Evolutionary conservation across 2,329 filamentous ascomycete genomes (phyloP), one percentile per base, ranked within the genome.

Genomic region (Colletotrichum sp.): DNA sequence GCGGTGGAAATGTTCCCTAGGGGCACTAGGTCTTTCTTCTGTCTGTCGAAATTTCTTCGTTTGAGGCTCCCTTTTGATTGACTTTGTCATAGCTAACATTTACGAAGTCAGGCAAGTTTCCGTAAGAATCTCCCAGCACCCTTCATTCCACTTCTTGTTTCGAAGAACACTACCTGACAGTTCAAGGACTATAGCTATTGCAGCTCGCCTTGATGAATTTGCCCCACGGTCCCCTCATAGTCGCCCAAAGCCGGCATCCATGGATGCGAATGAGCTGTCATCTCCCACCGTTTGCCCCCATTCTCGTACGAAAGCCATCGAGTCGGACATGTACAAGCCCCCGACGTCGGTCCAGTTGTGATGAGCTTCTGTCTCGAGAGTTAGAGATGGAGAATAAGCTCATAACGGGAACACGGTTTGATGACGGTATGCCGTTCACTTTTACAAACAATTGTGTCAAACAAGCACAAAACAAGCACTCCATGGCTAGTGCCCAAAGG

Each of bases 61-160:
- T 18, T 5, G 36, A 18, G 36, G 5, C 0, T 8, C 39, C 36
- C 18, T n/a, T n/a, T 43, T 9, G 8, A 10, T 5, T 1, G 1
- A 43, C 8, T 10, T 10, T 43, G 2, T n/a, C 16, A 18, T 6
- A 43, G 39, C 39, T 43, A n/a, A 43, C 5, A 43, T 43, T 5
- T 6, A 43, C 39, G 18, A 5, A 39, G 15, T 4, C 7, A 18
- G 15, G 15, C 36, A 39, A 39, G 7, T 8, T 15, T 8, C 16
- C 34, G 34, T 16, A 6, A 36, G 16, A 8, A 8, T 5, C 15
- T 16, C 34, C 34, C 3, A 36, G 1, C 34, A 8, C 16, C 5
- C 36, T 43, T 43, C 8, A 10, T 18, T 18, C 0, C 18, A 16
- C 16, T 5, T 5, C 36, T 8, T 3, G 36, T 18, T 39, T 12